These are phyloP conservation scores for Saccharata proteae DNA, from an alignment of 2,329 filamentous ascomycete species.

Conservation along the genomic window DNA sequence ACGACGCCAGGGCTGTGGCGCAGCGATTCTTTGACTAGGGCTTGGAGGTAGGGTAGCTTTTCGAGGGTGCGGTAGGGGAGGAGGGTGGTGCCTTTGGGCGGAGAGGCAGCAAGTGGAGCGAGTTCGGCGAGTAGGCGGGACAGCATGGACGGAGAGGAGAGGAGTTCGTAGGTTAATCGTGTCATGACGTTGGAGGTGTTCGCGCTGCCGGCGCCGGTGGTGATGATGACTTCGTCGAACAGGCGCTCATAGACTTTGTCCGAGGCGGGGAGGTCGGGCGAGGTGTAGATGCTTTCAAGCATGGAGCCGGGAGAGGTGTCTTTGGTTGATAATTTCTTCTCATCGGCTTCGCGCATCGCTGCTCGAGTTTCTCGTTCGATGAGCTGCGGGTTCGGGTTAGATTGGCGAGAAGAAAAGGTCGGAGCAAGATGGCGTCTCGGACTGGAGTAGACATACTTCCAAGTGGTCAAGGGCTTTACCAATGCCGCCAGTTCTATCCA, in stretches of 20 bases:
- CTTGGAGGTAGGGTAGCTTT: conserved; percentile 20
- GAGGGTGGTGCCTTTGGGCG: conserved; percentile 8
- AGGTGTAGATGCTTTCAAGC: neutral
- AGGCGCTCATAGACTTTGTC: conserved; percentile 9
- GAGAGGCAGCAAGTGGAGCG: neutral
- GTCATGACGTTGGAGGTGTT: conserved; percentile 11
- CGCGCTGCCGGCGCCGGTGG: conserved; percentile 12
- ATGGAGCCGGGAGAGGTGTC: neutral
- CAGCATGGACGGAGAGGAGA: conserved; percentile 7
- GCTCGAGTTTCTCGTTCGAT: no score
- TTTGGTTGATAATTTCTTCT: no score
- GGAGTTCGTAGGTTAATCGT: conserved; percentile 9
- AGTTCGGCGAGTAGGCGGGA: conserved; percentile 9
- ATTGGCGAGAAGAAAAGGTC: no score
- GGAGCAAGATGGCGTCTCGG: no score
- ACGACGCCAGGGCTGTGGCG: conserved; percentile 23
- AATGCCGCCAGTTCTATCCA: no score
- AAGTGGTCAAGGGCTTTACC: no score
- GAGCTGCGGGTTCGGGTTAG: no score
- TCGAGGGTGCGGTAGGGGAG: conserved; percentile 16
- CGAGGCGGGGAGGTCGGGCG: conserved; percentile 3
- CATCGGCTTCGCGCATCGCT: no score
- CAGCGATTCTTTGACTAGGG: conserved; percentile 28
- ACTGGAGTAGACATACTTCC: no score
- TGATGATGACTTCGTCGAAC: conserved; percentile 8